Evolutionary conservation across 2,329 filamentous ascomycete genomes (phyloP).

Genomic region (Leptoxyphium fumago): DNA sequence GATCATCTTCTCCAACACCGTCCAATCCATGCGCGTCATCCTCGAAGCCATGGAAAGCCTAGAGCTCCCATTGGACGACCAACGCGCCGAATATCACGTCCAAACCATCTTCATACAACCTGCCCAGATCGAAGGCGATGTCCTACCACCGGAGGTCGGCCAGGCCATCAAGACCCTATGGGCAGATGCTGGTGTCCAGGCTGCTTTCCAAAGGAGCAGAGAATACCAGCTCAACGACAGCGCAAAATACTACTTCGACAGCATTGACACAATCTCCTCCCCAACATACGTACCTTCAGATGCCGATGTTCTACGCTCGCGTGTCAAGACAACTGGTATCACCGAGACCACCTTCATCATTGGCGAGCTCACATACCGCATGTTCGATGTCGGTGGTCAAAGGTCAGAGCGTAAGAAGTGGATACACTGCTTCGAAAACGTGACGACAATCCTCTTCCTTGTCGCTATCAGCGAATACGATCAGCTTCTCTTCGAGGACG

Average conservation of each 20-base stretch:
- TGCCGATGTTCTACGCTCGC: slow-evolving; percentile 85
- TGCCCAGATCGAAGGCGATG: slow-evolving; percentile 89
- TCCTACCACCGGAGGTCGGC: slow-evolving; percentile 85
- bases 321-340: slow-evolving; percentile 96
- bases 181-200: slow-evolving; percentile 84
- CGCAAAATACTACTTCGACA: slow-evolving; percentile 95
- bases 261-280: slow-evolving; percentile 76
- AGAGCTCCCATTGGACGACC: slow-evolving; percentile 73
- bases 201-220: slow-evolving; percentile 88
- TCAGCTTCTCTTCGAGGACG: slow-evolving; percentile 87
- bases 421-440: slow-evolving; percentile 98
- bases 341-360: slow-evolving; percentile 95
- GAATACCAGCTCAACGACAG: slow-evolving; percentile 97
- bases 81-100: slow-evolving; percentile 89
- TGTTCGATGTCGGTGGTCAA: slow-evolving; percentile 96
- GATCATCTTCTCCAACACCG: slow-evolving; percentile 59
- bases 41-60: slow-evolving; percentile 55
- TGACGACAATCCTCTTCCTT: slow-evolving; percentile 90
- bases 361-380: slow-evolving; percentile 83
- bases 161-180: slow-evolving; percentile 83
- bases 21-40: slow-evolving; percentile 57
- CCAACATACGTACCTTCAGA: slow-evolving; percentile 92
- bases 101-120: slow-evolving; percentile 99
- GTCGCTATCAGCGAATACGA: slow-evolving; percentile 97
- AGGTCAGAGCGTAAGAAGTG: slow-evolving; percentile 97